A percentile compares a stretch with the other conserved stretches of the same genome.
phyloP scores from a whole-genome alignment of 2,329 filamentous ascomycete genomes.

The Epichloe glyceriae region DNA sequence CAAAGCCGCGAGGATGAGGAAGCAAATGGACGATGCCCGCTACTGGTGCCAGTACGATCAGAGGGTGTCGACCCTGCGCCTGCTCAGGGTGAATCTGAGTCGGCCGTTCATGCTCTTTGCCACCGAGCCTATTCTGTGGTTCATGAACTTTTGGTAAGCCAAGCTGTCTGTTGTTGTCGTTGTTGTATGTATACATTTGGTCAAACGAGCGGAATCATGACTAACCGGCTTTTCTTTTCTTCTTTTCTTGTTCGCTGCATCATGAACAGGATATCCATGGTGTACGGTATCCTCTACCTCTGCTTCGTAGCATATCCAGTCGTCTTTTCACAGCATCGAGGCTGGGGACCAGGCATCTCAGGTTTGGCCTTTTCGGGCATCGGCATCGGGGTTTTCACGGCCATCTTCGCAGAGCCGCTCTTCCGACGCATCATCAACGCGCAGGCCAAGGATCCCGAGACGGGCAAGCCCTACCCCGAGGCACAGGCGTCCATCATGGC shows the following conservation, averaged over 20 bases:
- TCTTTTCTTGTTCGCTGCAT: too few relatives aligned
- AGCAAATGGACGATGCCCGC: constrained; percentile 55
- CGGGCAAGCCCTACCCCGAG: constrained; percentile 62
- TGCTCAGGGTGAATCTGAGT: constrained; percentile 63
- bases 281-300: constrained; percentile 79
- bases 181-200: not conserved
- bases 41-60: constrained; percentile 77
- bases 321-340: constrained; percentile 60
- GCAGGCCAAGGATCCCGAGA: constrained; percentile 62
- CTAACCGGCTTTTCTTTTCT: too few relatives aligned
- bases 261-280: constrained; percentile 52
- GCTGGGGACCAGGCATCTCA: constrained; percentile 60
- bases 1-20: constrained; percentile 50
- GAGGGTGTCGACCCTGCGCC: constrained; percentile 45
- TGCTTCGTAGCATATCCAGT: constrained; percentile 87
- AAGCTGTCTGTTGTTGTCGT: not conserved
- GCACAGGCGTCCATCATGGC: constrained; percentile 71
- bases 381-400: constrained; percentile 48
- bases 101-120: constrained; percentile 66
- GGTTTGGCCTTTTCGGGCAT: constrained; percentile 70
- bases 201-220: not conserved
- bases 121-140: constrained; percentile 70
- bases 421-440: constrained; percentile 65
- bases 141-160: constrained; percentile 51
- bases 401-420: constrained; percentile 54